phyloP scores from a whole-genome alignment of 352 stramenopile species.

The Globisporangium splendens region DNA sequence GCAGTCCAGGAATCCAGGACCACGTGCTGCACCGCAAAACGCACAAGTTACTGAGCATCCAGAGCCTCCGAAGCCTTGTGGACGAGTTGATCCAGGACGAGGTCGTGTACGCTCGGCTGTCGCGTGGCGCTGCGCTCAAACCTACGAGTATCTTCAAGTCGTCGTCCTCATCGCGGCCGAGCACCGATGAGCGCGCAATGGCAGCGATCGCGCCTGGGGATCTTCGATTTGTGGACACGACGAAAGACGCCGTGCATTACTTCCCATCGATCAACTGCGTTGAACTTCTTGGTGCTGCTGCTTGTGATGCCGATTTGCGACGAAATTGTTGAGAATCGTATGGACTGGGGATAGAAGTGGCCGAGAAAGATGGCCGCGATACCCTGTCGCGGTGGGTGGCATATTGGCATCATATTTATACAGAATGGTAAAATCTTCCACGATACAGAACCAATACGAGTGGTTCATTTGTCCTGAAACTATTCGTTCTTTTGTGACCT shows the following conservation, averaged over 20 bases:
- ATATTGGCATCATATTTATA: no score
- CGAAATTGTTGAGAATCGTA: not conserved
- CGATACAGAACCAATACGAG: no score
- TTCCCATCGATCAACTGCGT: slow-evolving; percentile 78
- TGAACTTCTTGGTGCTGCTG: slow-evolving; percentile 58
- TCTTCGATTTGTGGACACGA: slow-evolving; percentile 45
- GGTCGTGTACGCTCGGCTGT: slow-evolving; percentile 53
- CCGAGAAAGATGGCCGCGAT: not conserved
- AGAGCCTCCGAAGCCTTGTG: slow-evolving; percentile 63
- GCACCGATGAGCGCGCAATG: slow-evolving; percentile 13
- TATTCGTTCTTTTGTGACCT: not conserved
- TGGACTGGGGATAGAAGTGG: not conserved
- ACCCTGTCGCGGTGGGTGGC: no score
- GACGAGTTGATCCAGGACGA: slow-evolving; percentile 63
- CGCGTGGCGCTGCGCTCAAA: slow-evolving; percentile 15
- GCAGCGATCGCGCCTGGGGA: slow-evolving; percentile 33
- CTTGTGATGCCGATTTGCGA: slow-evolving; percentile 46
- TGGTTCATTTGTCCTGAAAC: no score
- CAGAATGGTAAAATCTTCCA: no score
- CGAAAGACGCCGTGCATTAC: slow-evolving; percentile 55
- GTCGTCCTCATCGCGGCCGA: slow-evolving; percentile 1
- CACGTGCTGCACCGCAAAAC: slow-evolving; percentile 58
- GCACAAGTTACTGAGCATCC: slow-evolving; percentile 64
- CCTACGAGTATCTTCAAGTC: slow-evolving; percentile 27
- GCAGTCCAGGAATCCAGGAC: slow-evolving; percentile 64